Evolutionary conservation across 2,329 filamentous ascomycete genomes (phyloP).

Genomic region (Xylaria sp.): DNA sequence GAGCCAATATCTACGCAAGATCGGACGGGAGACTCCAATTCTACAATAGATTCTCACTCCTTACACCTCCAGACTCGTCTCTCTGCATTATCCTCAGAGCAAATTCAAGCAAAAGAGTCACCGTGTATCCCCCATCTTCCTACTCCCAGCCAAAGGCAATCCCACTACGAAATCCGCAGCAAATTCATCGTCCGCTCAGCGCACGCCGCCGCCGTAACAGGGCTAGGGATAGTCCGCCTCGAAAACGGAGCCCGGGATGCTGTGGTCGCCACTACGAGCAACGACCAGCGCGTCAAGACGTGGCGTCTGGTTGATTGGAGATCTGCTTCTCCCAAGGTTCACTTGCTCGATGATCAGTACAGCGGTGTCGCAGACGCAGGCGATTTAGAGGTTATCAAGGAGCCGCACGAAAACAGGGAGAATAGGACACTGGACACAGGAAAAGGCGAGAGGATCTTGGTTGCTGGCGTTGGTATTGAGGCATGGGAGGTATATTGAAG

Average conservation of each 20-base stretch:
- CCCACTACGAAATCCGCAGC: conserved; percentile 35
- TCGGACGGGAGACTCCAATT: not conserved
- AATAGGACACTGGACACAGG: not conserved
- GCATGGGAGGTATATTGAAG: conserved; percentile 39
- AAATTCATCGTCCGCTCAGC: conserved; percentile 63
- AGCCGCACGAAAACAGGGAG: conserved; percentile 23
- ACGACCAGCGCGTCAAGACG: conserved; percentile 69
- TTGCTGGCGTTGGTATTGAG: conserved; percentile 47
- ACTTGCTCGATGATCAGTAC: conserved; percentile 61
- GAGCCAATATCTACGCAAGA: not conserved
- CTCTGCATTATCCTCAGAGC: not conserved
- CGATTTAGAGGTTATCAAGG: conserved; percentile 57
- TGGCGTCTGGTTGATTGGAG: conserved; percentile 56
- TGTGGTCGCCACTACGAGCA: conserved; percentile 62
- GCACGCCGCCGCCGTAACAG: conserved; percentile 79
- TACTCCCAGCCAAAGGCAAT: not conserved
- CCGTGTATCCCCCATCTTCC: not conserved
- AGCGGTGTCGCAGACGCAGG: conserved; percentile 71
- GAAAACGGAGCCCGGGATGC: conserved; percentile 37
- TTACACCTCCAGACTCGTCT: not conserved
- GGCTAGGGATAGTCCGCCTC: conserved; percentile 55
- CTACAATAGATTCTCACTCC: not conserved
- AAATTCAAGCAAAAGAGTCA: not conserved
- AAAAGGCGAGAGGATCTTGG: conserved; percentile 34
- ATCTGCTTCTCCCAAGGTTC: conserved; percentile 46